phyloP scores from a whole-genome alignment of 192 early-diverging fungal species.

The Chytriomyces sp. region DNA sequence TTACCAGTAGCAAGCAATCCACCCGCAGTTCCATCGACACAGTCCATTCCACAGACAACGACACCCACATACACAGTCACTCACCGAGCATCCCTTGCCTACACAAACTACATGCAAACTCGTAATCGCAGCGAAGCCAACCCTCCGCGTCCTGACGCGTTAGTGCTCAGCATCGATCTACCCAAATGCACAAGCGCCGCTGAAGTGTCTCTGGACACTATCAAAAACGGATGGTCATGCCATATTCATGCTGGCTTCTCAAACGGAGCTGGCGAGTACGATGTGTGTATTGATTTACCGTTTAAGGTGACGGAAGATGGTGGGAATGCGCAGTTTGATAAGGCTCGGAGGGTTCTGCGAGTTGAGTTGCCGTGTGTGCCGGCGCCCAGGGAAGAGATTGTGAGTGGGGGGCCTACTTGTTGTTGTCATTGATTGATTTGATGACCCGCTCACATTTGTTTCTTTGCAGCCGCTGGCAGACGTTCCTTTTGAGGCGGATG shows the following conservation, averaged over 20 bases:
- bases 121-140: conserved; percentile 25
- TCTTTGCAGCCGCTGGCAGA: neutral
- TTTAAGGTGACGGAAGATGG: conserved; percentile 49
- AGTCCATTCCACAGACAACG: conserved; percentile 1
- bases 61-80: conserved; percentile 47
- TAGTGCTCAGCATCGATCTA: conserved; percentile 53
- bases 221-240: conserved; percentile 3
- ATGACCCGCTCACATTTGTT: neutral
- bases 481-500: conserved; percentile 5
- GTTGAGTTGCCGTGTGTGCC: conserved; percentile 41
- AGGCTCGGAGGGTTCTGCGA: conserved; percentile 37
- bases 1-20: neutral
- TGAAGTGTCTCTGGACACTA: conserved; percentile 41
- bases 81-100: conserved; percentile 43
- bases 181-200: conserved; percentile 35
- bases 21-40: neutral
- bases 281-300: conserved; percentile 48
- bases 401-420: neutral
- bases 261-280: conserved; percentile 37
- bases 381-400: neutral
- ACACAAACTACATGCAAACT: conserved; percentile 47
- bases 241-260: conserved; percentile 17
- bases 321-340: conserved; percentile 55
- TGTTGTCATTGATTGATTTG: neutral
- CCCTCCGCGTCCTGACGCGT: conserved; percentile 47